Conservation (phyloP, 257 asterid species). For the Thymus mandschuricus region DNA sequence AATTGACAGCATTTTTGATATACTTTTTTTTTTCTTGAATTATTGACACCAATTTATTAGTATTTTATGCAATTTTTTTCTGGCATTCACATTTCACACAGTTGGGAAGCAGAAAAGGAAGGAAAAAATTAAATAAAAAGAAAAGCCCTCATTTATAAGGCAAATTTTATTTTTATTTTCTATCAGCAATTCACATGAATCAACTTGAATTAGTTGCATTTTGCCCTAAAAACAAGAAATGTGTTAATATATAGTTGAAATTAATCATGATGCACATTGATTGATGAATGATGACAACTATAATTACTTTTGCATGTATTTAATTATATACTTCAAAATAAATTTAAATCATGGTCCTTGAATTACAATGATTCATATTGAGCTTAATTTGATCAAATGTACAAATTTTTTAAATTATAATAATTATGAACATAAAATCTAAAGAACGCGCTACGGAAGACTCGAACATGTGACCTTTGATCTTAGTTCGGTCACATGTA, state of each 20-base stretch:
- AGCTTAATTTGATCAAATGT: not conserved
- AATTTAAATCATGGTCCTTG: not conserved
- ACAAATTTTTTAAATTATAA: not conserved
- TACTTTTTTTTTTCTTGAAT: constrained; percentile 14
- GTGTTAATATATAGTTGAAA: not conserved
- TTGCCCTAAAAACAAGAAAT: not conserved
- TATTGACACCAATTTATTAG: constrained; percentile 8
- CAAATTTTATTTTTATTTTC: not conserved
- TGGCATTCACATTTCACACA: constrained; percentile 16
- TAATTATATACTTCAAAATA: not conserved
- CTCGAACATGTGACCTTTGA: too few relatives aligned
- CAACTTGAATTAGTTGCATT: constrained; percentile 24
- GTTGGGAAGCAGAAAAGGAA: constrained; percentile 41
- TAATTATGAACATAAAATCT: not conserved
- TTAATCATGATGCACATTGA: not conserved
- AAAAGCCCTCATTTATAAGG: constrained; percentile 13
- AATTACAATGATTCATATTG: not conserved
- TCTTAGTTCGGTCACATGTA: too few relatives aligned
- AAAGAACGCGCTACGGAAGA: too few relatives aligned
- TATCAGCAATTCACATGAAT: constrained; percentile 32
- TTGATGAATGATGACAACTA: not conserved
- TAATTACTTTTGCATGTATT: not conserved
- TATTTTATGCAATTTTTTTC: not conserved
- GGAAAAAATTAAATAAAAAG: not conserved
- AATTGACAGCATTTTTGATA: constrained; percentile 25